These are phyloP conservation scores for Metarhizium album DNA, from an alignment of 2,329 filamentous ascomycete genomes.

Conservation along the genomic window DNA sequence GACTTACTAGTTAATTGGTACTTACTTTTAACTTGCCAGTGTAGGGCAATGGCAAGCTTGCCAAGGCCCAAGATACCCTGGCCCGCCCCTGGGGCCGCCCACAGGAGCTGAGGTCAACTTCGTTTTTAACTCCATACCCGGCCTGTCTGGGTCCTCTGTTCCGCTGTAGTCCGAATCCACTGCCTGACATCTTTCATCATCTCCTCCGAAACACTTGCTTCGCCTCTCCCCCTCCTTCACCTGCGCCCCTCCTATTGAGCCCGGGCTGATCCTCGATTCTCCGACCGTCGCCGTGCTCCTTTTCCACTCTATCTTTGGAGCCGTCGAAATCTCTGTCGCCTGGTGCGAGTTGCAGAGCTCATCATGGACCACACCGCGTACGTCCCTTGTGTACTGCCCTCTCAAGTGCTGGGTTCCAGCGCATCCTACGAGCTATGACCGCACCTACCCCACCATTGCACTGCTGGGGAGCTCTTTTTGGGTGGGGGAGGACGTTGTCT, in stretches of 20 bases:
- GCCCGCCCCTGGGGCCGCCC: too few relatives aligned
- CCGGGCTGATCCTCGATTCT: not conserved
- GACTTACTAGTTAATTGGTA: too few relatives aligned
- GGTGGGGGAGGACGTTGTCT: conserved; percentile 4
- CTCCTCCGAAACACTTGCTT: not conserved
- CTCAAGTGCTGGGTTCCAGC: too few relatives aligned
- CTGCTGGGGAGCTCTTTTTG: conserved; percentile 6
- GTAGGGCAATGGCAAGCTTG: too few relatives aligned
- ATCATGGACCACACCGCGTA: conserved; percentile 11
- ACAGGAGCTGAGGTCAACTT: too few relatives aligned
- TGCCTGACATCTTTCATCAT: conserved; percentile 6
- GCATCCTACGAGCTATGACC: too few relatives aligned
- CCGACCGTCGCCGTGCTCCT: not conserved
- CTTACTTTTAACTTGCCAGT: too few relatives aligned
- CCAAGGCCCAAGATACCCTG: too few relatives aligned
- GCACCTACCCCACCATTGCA: conserved; percentile 10
- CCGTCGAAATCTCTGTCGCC: not conserved
- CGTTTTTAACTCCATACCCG: conserved; percentile 10
- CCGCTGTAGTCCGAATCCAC: not conserved
- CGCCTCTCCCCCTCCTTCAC: not conserved
- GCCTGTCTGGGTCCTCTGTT: conserved; percentile 10
- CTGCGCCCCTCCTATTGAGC: not conserved
- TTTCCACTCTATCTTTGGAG: not conserved
- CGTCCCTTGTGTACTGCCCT: too few relatives aligned
- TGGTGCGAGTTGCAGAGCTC: conserved; percentile 8